Percentiles rank a stretch among this genome's conserved stretches.
Conservation (phyloP, 257 asterid genomes). For the Paraleonurus japonicus region DNA sequence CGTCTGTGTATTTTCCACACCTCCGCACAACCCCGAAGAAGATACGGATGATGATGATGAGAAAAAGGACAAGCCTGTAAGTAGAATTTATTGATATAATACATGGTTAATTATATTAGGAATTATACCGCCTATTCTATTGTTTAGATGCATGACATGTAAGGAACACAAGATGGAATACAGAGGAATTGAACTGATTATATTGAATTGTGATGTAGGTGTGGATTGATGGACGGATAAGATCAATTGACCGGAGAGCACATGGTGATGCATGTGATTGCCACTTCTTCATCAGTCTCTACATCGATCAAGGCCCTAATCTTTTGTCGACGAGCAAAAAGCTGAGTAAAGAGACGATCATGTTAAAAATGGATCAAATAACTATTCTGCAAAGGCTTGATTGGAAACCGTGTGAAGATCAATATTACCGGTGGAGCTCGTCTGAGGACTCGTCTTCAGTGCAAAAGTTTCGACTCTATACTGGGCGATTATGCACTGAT, state of each 20-base stretch:
- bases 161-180: too few relatives aligned
- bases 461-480: conserved; percentile 49
- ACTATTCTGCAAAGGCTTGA: conserved; percentile 76
- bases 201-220: conserved; percentile 41
- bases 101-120: neutral
- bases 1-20: conserved; percentile 51
- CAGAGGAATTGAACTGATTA: neutral
- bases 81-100: conserved; percentile 20
- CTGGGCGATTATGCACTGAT: conserved; percentile 64
- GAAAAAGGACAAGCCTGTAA: conserved; percentile 46
- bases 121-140: too few relatives aligned
- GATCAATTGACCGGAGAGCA: conserved; percentile 83
- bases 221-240: conserved; percentile 77
- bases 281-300: conserved; percentile 64
- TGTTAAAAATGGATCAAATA: conserved; percentile 47
- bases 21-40: conserved; percentile 38
- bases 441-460: conserved; percentile 72
- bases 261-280: conserved; percentile 63
- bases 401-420: conserved; percentile 50
- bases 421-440: conserved; percentile 70
- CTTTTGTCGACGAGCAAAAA: conserved; percentile 41
- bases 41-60: conserved; percentile 35
- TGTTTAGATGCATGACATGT: too few relatives aligned
- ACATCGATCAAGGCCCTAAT: conserved; percentile 64
- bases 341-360: conserved; percentile 50